phyloP scores from a whole-genome alignment of 148 eudicot species.

The Hydrangea macrophylla region DNA sequence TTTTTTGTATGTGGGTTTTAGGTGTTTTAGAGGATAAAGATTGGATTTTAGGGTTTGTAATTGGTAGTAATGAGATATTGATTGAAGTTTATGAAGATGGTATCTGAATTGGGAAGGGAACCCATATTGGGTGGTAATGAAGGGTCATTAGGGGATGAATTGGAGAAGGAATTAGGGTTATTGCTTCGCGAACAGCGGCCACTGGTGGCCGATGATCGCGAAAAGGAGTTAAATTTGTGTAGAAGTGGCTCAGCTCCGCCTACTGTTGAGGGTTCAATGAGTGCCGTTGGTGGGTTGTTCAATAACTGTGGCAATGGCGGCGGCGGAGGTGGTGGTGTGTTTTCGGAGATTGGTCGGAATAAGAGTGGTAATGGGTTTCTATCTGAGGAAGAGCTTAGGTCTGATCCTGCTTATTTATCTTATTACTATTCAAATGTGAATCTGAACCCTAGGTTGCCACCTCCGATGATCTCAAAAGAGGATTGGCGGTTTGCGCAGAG shows the following conservation, averaged over 20 bases:
- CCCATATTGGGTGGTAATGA: constrained; percentile 58
- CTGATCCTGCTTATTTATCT: constrained; percentile 86
- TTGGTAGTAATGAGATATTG: constrained; percentile 10
- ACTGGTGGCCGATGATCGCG: constrained; percentile 62
- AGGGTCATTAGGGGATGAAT: constrained; percentile 77
- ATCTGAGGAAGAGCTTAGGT: constrained; percentile 93
- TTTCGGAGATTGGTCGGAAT: constrained; percentile 49
- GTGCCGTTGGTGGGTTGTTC: constrained; percentile 77
- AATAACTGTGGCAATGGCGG: constrained; percentile 23
- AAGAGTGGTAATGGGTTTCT: constrained; percentile 50
- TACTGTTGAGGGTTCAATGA: constrained; percentile 89
- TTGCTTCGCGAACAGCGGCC: constrained; percentile 66
- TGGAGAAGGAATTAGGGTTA: constrained; percentile 76
- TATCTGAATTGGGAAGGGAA: constrained; percentile 57
- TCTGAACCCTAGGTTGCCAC: constrained; percentile 93
- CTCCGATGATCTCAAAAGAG: constrained; percentile 80
- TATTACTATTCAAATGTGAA: constrained; percentile 87
- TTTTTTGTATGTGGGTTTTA: constrained; percentile 10
- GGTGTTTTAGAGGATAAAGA: constrained; percentile 17
- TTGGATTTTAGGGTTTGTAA: constrained; percentile 27
- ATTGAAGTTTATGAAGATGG: constrained; percentile 30
- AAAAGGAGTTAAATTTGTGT: constrained; percentile 73
- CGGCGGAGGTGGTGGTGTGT: constrained; percentile 30
- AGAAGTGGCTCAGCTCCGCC: constrained; percentile 99
- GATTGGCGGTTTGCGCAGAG: constrained; percentile 87